Base-by-base conservation (phyloP, 106 monocot species). In the Vanilla planifolia region DNA sequence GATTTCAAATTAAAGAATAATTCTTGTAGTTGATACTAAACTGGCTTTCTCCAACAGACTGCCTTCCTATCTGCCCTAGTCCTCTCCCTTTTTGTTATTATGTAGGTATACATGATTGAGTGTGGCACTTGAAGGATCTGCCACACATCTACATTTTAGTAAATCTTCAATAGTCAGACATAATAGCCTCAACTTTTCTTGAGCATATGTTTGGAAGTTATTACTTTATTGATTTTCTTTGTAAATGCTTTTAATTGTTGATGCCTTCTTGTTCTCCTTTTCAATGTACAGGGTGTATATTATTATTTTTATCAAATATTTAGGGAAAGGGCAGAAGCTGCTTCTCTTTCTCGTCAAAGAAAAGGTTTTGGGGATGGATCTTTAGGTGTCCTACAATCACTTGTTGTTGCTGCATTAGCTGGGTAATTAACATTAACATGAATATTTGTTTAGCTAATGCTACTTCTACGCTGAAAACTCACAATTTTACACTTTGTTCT, bases 251-350 rank as follows among this genome's bases (percentile, higher is more conserved):
- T 53, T 32, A 53, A 1, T 53, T 29, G n/a, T n/a, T 53, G 13
- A 16, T 17, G 14, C 53, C 30, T 52, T 16, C 2, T 53, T 53
- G 17, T 53, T 53, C 16, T 27, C 4, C 30, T 48, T 48, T 69
- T 75, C 65, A 22, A 78, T 55, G 56, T 43, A 51, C 73, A 91
- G 91, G 98, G 98, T 57, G 88, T 98, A 34, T 98, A 98, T 71
- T 92, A 98, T 35, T 98, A 92, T 67, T 85, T 98, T 73, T 98
- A 98, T 73, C 91, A 98, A 68, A 77, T 92, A 64, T 98, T 98
- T 66, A 81, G 91, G 77, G 75, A 67, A 68, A 81, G 73, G 50
- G 98, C 98, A 36, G 88, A 92, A 81, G 48, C 61, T 44, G 74
- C 74, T 48, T 80, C 92, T 55, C 84, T 75, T 40, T 53, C 73